Evolutionary conservation across 2,329 filamentous ascomycete genomes (phyloP).

Genomic region (Trichoderma oligosporum): DNA sequence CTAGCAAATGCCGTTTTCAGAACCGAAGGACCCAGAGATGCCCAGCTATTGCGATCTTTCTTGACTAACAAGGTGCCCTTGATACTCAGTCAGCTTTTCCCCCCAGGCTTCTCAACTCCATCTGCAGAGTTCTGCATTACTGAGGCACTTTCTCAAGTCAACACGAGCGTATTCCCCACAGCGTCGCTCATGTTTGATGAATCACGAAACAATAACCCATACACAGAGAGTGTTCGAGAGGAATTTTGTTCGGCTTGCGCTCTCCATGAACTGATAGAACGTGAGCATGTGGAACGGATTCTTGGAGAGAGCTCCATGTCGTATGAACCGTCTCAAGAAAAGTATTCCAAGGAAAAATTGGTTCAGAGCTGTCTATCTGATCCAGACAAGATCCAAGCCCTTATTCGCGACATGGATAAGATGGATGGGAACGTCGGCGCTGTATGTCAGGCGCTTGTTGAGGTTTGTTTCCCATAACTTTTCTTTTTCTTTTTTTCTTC

Average conservation of each 20-base stretch:
- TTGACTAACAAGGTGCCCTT: slow-evolving; percentile 66
- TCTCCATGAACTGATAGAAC: slow-evolving; percentile 77
- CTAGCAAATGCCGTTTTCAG: slow-evolving; percentile 81
- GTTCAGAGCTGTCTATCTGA: slow-evolving; percentile 75
- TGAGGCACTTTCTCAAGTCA: slow-evolving; percentile 73
- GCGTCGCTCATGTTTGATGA: slow-evolving; percentile 58
- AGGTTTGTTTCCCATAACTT: slow-evolving; percentile 46
- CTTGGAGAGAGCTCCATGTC: slow-evolving; percentile 82
- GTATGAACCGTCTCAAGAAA: slow-evolving; percentile 67
- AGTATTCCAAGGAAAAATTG: slow-evolving; percentile 73
- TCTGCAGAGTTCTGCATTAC: slow-evolving; percentile 67
- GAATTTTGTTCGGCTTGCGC: slow-evolving; percentile 90
- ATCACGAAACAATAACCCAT: slow-evolving; percentile 53
- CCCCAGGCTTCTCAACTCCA: slow-evolving; percentile 70
- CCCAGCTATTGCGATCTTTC: slow-evolving; percentile 79
- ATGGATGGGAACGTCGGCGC: slow-evolving; percentile 91
- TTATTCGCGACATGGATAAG: slow-evolving; percentile 78
- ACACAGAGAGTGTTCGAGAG: slow-evolving; percentile 57
- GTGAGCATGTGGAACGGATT: slow-evolving; percentile 72
- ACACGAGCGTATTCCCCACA: slow-evolving; percentile 69
- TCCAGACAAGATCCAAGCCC: slow-evolving; percentile 67
- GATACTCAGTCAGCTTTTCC: slow-evolving; percentile 49
- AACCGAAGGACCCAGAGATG: slow-evolving; percentile 52
- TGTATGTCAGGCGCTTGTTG: slow-evolving; percentile 72
- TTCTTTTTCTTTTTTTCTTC: no score